A percentile compares a stretch with the other conserved stretches of the same genome.
phyloP scores from a whole-genome alignment of 2,329 filamentous ascomycete genomes.

The Aureobasidium sp. region DNA sequence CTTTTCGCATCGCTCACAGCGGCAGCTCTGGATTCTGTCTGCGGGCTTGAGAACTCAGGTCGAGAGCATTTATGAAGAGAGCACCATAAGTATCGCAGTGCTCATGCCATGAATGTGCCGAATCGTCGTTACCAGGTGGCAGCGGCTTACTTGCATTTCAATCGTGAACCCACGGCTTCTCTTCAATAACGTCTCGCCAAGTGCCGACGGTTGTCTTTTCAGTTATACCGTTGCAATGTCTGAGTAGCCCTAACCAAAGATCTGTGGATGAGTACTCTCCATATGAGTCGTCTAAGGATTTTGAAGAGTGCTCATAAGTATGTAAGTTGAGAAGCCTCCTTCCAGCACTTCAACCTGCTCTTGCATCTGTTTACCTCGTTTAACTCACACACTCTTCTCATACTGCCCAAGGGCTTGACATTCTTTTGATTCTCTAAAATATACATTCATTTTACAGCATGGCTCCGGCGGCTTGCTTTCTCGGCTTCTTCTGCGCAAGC shows the following conservation, averaged over 20 bases:
- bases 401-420: not conserved
- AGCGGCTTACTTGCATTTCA: not conserved
- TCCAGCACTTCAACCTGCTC: not conserved
- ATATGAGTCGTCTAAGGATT: not conserved
- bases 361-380: not conserved
- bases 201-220: not conserved
- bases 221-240: constrained; percentile 8
- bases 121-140: not conserved
- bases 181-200: not conserved
- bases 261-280: not conserved
- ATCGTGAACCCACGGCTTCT: not conserved
- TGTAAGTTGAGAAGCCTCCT: not conserved
- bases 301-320: not conserved
- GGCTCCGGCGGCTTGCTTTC: not conserved
- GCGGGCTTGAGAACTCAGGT: not conserved
- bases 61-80: not conserved
- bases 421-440: not conserved
- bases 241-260: not conserved
- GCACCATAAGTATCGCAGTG: not conserved
- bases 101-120: not conserved
- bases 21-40: not conserved
- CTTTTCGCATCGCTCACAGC: not conserved
- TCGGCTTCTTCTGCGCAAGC: not conserved
- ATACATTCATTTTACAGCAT: not conserved
- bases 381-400: not conserved